Conservation (phyloP, 2,329 filamentous ascomycete species). For the Teratosphaeria epicoccoides region DNA sequence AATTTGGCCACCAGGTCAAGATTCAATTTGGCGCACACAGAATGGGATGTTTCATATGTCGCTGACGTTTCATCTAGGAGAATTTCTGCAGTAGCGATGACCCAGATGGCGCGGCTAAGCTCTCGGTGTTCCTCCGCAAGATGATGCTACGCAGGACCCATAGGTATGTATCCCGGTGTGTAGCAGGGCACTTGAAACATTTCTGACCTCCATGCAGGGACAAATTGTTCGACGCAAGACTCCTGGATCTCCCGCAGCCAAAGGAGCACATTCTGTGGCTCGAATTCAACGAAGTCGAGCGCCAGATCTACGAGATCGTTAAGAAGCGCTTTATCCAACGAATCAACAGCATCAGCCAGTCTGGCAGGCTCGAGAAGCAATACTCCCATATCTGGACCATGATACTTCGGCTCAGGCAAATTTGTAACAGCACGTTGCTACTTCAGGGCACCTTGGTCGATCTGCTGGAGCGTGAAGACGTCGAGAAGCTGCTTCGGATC, state of each 20-base stretch:
- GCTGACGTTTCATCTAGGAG: constrained; percentile 35
- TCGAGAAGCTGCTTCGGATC: constrained; percentile 30
- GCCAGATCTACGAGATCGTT: constrained; percentile 44
- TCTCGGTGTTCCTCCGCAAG: constrained; percentile 29
- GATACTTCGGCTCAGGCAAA: constrained; percentile 42
- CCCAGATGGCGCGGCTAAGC: constrained; percentile 24
- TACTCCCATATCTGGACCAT: constrained; percentile 36
- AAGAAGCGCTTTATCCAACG: constrained; percentile 29
- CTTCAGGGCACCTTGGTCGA: constrained; percentile 36
- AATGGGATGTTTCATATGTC: too few species aligned
- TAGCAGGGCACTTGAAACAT: too few species aligned
- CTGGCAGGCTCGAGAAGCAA: constrained; percentile 21
- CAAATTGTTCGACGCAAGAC: constrained; percentile 41
- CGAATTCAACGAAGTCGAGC: constrained; percentile 43
- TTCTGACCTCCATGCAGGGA: constrained; percentile 32
- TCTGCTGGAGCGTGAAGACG: constrained; percentile 35
- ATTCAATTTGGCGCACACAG: too few species aligned
- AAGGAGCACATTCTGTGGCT: constrained; percentile 33
- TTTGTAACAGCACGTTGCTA: constrained; percentile 40
- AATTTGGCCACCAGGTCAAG: too few species aligned
- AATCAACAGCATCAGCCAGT: constrained; percentile 29
- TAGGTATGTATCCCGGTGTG: too few species aligned
- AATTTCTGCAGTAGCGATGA: constrained; percentile 31
- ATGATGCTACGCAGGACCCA: constrained; percentile 42
- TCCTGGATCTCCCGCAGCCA: constrained; percentile 45